Conservation (phyloP, 164 flowering plant species). For the Kingdonia uniflora region DNA sequence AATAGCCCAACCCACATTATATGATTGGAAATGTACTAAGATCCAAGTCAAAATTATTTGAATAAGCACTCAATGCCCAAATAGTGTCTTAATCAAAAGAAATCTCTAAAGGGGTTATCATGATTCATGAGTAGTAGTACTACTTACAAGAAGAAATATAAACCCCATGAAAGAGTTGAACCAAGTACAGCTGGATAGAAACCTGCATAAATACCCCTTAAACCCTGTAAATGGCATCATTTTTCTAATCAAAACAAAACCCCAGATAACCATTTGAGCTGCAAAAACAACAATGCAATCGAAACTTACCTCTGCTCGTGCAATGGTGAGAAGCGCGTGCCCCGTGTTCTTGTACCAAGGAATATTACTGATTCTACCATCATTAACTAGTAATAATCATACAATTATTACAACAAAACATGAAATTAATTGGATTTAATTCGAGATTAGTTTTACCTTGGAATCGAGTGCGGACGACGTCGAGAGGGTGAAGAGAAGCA, state of each 20-base stretch:
- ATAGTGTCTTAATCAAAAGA: too few relatives aligned
- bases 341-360: slow-evolving; percentile 76
- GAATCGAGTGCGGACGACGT: slow-evolving; percentile 90
- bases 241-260: too few relatives aligned
- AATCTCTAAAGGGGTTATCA: background rate
- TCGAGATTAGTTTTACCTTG: slow-evolving; percentile 39
- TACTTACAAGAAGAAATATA: slow-evolving; percentile 89
- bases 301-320: slow-evolving; percentile 82
- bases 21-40: too few relatives aligned
- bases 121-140: background rate
- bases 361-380: slow-evolving; percentile 52
- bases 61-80: too few relatives aligned
- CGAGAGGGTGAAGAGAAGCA: slow-evolving; percentile 82
- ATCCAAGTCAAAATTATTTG: too few relatives aligned
- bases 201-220: slow-evolving; percentile 89
- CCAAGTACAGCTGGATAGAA: slow-evolving; percentile 87
- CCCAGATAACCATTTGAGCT: too few relatives aligned
- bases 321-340: slow-evolving; percentile 72
- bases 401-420: background rate
- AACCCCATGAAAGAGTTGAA: slow-evolving; percentile 84
- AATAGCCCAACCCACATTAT: too few relatives aligned
- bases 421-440: background rate
- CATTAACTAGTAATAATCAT: slow-evolving; percentile 38
- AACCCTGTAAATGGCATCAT: slow-evolving; percentile 78
- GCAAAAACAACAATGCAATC: too few relatives aligned